Base-by-base conservation (phyloP, 176 grass and related monocot genomes). In the Chloris gayana region DNA sequence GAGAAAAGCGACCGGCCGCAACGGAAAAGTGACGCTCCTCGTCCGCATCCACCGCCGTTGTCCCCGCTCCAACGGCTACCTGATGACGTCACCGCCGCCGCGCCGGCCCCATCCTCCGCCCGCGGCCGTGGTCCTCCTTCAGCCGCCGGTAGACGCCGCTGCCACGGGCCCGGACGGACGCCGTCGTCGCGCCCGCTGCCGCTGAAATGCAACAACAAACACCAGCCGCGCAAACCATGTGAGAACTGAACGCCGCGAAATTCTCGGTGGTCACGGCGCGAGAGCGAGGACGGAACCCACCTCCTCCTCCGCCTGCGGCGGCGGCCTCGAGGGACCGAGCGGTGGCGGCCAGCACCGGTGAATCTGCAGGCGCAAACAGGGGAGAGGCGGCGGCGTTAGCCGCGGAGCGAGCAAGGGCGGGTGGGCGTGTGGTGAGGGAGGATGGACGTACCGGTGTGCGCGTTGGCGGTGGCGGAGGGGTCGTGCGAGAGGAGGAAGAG, bases 401-500 rank as follows among this genome's bases (percentile, higher is more conserved):
- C 14, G 59, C 39, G 38, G 15, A 7, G 8, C 13, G 25, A 26
- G 39, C 19, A 56, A 7, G 51, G 6, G 51, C 51, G 25, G 45
- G 51, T 14, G 11, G 2, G 32, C 2, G 57, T 57, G 19, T 32
- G 44, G 73, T 6, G 42, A 15, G 3, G 12, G 15, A 47, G 53
- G 4, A 1, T 15, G 34, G 32, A 38, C 50, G 80, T 82, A 94
- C 91, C 91, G 70, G 68, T 35, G 68, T 78, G 42, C 75, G 57
- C 57, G 24, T 91, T 17, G 78, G 94, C 25, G 35, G 35, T 10
- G 77, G 78, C 30, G 87, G 93, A 74, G 31, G 37, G 94, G 59
- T 97, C 89, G 64, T 82, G 94, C 63, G 94, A 97, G 69, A 87
- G 81, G 75, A 94, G 91, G 91, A 93, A 94, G 79, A 97, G 91